Base-by-base conservation (phyloP, 345 rosid species). In the Ceriops zippeliana region DNA sequence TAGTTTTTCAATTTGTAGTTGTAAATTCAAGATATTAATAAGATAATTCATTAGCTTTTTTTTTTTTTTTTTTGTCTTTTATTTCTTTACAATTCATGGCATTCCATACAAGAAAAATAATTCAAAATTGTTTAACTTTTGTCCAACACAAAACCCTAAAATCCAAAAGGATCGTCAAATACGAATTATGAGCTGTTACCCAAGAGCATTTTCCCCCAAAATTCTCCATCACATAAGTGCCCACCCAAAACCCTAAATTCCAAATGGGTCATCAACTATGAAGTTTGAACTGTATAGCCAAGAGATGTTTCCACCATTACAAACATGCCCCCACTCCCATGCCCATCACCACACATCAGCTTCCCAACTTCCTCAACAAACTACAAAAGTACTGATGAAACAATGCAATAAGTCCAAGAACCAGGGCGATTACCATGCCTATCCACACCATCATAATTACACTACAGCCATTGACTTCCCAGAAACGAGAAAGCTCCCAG, bases 81-180 rank as follows among this genome's bases (percentile, higher is more conserved):
- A 38, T 38, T 9, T 38, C 13, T 38, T 38, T 35, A 35, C 8
- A 38, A 38, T 38, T 9, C 9, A 42, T 42, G 2, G 17, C 16
- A 13, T 42, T 42, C 16, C 1, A 13, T 11, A 42, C 19, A 42
- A 3, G 49, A 42, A 42, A 42, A 13, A 11, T 42, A 13, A 42
- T 42, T 42, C 49, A 13, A 42, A 42, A 4, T 22, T 22, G 28
- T 22, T 22, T 22, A 8, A 22, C 30, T 22, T 3, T 54, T 4
- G 67, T 62, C 56, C 42, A 53, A 62, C 68, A 37, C 74, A 62
- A 62, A 62, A 52, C 62, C 67, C 67, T 34, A 62, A 70, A 53
- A 56, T 4, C 34, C n/a, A 34, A 35, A 49, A n/a, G 9, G 30
- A 56, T 3, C 17, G 31, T 69, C 59, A 61, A 70, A 52, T 32